Percentiles rank a stretch among this genome's conserved stretches.
Conservation (phyloP, 495 filamentous ascomycete genomes). For the Penicillium cinerascens region DNA sequence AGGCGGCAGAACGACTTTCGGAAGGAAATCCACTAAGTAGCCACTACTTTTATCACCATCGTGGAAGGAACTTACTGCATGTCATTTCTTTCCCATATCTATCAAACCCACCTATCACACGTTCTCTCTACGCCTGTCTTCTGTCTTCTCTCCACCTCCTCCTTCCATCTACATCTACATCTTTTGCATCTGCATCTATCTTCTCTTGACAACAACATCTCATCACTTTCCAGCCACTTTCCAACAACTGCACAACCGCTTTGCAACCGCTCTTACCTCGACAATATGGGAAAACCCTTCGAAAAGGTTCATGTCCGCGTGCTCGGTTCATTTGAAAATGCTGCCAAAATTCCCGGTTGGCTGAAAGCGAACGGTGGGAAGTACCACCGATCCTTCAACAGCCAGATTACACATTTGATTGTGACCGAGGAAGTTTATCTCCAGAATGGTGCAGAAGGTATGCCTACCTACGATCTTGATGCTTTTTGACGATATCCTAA, state of each 20-base stretch:
- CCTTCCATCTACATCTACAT: neutral
- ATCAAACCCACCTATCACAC: neutral
- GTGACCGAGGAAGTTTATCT: conserved; percentile 50
- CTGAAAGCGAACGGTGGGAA: conserved; percentile 50
- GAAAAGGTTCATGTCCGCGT: conserved; percentile 22
- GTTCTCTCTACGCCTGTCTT: neutral
- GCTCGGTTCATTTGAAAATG: conserved; percentile 41
- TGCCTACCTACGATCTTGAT: neutral
- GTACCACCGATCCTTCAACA: conserved; percentile 36
- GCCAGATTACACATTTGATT: conserved; percentile 58
- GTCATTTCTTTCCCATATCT: neutral
- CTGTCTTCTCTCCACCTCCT: neutral
- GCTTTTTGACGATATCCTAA: neutral
- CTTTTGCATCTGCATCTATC: neutral
- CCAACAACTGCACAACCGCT: too few species aligned
- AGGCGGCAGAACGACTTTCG: too few species aligned
- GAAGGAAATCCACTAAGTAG: too few species aligned
- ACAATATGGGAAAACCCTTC: conserved; percentile 35
- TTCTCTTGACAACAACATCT: neutral
- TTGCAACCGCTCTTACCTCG: neutral
- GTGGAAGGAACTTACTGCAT: too few species aligned
- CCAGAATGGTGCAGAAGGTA: conserved; percentile 44
- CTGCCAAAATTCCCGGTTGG: conserved; percentile 52
- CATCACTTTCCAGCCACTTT: too few species aligned
- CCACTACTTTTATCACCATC: too few species aligned